A percentile compares a stretch with the other conserved stretches of the same genome.
These are phyloP conservation scores for Graphilbum sp. DNA, from an alignment of 2,329 filamentous ascomycete genomes.

Conservation along the genomic window DNA sequence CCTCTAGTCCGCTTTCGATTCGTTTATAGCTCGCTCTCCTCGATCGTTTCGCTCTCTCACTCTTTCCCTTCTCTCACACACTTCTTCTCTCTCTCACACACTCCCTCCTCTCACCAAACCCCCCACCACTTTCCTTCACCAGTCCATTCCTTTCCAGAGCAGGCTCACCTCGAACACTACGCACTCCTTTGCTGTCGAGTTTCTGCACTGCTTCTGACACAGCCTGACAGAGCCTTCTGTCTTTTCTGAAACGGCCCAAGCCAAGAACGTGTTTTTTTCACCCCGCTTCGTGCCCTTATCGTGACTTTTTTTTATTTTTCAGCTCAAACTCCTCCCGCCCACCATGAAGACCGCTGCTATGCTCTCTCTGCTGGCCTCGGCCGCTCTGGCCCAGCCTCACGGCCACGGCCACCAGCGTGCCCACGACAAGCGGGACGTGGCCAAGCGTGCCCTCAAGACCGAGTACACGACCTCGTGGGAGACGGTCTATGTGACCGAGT, in stretches of 20 bases:
- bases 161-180: background rate
- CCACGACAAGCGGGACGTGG: slow-evolving; percentile 18
- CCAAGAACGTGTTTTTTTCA: too few relatives aligned
- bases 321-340: slow-evolving; percentile 5
- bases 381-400: slow-evolving; percentile 34
- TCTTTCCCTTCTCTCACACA: background rate
- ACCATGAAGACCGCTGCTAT: slow-evolving; percentile 27
- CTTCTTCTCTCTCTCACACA: background rate
- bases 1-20: too few relatives aligned
- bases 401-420: slow-evolving; percentile 20
- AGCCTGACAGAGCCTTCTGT: background rate
- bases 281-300: too few relatives aligned
- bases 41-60: background rate
- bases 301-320: too few relatives aligned
- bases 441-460: slow-evolving; percentile 20
- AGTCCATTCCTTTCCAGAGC: background rate
- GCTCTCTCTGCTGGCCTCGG: slow-evolving; percentile 21
- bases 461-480: slow-evolving; percentile 30
- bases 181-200: too few relatives aligned
- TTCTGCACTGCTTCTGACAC: background rate
- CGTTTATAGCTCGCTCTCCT: background rate
- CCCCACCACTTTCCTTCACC: background rate
- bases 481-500: slow-evolving; percentile 31
- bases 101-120: background rate
- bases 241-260: too few relatives aligned